Conservation (phyloP, 768 basidiomycete species). For the Boletus bicolor region DNA sequence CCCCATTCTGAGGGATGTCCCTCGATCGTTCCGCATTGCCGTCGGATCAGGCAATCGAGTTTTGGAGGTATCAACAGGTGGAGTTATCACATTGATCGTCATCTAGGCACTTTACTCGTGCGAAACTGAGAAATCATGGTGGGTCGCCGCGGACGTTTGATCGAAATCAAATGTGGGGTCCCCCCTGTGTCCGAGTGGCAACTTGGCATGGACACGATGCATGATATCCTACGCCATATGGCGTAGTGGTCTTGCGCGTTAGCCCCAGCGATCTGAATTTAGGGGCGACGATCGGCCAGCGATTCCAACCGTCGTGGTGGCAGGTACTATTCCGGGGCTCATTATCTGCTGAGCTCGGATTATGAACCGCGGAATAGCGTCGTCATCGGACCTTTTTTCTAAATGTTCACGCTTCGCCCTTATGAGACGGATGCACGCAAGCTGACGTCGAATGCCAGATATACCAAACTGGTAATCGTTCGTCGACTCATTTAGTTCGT, state of each 20-base stretch:
- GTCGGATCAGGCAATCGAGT: slow-evolving; percentile 9
- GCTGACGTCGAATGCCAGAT: neutral
- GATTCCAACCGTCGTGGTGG: slow-evolving; percentile 16
- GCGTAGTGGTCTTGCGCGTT: slow-evolving; percentile 11
- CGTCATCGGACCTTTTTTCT: slow-evolving; percentile 13
- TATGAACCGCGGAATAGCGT: slow-evolving; percentile 17
- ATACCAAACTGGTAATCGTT: neutral
- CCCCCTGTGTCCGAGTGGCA: neutral
- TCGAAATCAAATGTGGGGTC: neutral
- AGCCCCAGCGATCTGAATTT: neutral
- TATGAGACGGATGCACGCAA: neutral
- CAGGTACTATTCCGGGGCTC: slow-evolving; percentile 23
- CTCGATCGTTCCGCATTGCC: slow-evolving; percentile 9
- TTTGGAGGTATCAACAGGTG: neutral
- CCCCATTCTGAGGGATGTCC: neutral
- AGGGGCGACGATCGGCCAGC: neutral
- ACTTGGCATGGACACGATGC: neutral
- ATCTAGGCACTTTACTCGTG: neutral
- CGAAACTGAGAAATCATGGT: neutral
- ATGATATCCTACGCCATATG: neutral
- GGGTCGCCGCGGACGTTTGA: slow-evolving; percentile 16
- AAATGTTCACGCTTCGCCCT: neutral
- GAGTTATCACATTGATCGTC: slow-evolving; percentile 2
- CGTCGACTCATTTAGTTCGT: neutral
- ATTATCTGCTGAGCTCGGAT: slow-evolving; percentile 17